Percentiles rank a stretch among this genome's conserved stretches.
phyloP scores from a whole-genome alignment of 352 stramenopile genomes.

The Phytopythium oedochilum region DNA sequence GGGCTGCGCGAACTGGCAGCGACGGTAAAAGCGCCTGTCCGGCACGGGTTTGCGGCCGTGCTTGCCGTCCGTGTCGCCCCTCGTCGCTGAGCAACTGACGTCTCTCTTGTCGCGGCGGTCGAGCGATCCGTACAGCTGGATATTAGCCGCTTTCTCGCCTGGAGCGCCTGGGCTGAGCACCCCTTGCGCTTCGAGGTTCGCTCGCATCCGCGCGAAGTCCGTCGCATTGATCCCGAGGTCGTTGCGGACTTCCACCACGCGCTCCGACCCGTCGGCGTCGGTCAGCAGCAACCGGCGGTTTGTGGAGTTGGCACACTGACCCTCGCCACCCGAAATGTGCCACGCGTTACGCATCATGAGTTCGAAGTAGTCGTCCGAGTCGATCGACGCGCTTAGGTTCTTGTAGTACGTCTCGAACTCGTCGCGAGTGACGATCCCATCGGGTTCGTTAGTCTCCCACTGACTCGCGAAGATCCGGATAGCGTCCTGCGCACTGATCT shows the following conservation, averaged over 20 bases:
- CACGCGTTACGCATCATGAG: constrained; percentile 89
- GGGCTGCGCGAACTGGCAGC: constrained; percentile 5
- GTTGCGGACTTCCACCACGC: constrained; percentile 38
- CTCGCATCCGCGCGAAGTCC: constrained; percentile 20
- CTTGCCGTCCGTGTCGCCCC: not conserved
- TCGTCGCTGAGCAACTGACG: not conserved
- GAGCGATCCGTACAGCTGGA: not conserved
- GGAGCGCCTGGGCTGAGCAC: constrained; percentile 13
- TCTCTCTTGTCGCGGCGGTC: not conserved
- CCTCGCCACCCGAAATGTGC: constrained; percentile 65
- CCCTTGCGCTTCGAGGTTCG: constrained; percentile 43
- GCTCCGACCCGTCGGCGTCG: constrained; percentile 38
- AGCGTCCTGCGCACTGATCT: constrained; percentile 24
- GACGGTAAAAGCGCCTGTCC: constrained; percentile 16
- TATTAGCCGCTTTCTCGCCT: constrained; percentile 17
- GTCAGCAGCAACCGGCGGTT: constrained; percentile 67
- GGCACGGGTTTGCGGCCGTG: not conserved
- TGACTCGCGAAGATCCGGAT: constrained; percentile 33
- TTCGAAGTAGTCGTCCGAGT: constrained; percentile 93
- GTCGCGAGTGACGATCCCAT: constrained; percentile 25
- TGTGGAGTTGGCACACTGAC: constrained; percentile 55
- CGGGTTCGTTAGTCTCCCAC: constrained; percentile 28
- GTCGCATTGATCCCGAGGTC: constrained; percentile 32
- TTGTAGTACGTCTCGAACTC: constrained; percentile 85
- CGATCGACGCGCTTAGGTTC: constrained; percentile 84